Evolutionary conservation across 371 early-diverging fungal species (phyloP), one percentile per base, ranked within the genome.

Genomic region (Apophysomyces elegans): DNA sequence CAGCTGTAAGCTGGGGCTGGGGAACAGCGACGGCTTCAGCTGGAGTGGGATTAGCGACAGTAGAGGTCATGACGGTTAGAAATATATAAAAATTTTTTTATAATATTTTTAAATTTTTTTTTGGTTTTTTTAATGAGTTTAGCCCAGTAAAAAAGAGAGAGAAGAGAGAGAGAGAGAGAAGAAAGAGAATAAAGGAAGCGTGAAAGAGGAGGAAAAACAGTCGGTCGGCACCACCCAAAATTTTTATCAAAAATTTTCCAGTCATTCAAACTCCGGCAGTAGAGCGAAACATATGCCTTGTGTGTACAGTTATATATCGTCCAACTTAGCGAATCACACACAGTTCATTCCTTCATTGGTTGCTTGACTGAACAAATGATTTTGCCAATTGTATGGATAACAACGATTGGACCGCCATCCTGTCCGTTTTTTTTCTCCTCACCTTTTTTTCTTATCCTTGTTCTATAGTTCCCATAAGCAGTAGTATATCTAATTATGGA

Each of bases 21-120:
- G 81, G 65, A 57, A 72, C 73, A 59, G 74, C 76, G 46, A 76
- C 71, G 67, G 79, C 75, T 70, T 81, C 75, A 70, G 79, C 80
- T 63, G 84, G 77, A 59, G 80, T 77, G 66, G 80, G 73, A 69
- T 76, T 79, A 62, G 78, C 61, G 58, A 70, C 78, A 67, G 79
- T 79, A 72, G 84, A 78, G 75, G 86, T 81, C 81, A 83, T 84
- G 63, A 80, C 77, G 56, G 65, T 26, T 26, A 67, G 45, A 47
- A 63, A 63, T 58, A 58, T 63, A 64, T 69, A 65, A 63, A 68
- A 63, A 56, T 69, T 72, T 76, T 76, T 84, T 76, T 75, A 65
- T 72, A 67, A 63, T 63, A 76, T 84, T 77, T 78, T 72, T 61
- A 74, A 75, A 67, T 74, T 79, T 81, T 80, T 78, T 74, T 73